Evolutionary conservation across 257 asterid species (phyloP).

Genomic region (Lantana camara): DNA sequence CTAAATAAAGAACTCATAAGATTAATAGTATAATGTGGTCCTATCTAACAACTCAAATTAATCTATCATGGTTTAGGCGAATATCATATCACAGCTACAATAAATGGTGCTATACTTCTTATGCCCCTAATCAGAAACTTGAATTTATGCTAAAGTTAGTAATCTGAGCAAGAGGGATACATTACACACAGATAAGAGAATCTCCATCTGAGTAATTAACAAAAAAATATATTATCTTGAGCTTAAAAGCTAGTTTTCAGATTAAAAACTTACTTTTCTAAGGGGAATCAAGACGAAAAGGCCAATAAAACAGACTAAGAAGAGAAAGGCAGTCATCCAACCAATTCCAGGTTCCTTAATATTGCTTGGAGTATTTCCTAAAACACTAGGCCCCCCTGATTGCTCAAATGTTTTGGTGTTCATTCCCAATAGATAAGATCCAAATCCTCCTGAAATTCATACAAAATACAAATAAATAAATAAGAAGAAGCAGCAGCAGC

Average conservation of each 20-base stretch:
- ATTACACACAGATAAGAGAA: neutral
- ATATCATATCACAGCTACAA: neutral
- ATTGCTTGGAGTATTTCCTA: slow-evolving; percentile 67
- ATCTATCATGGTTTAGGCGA: neutral
- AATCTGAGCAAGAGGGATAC: neutral
- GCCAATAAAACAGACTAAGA: slow-evolving; percentile 77
- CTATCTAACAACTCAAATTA: slow-evolving; percentile 2
- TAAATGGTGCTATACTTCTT: neutral
- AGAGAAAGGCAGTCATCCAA: slow-evolving; percentile 79
- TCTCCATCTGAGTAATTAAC: neutral
- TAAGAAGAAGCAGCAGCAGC: too few relatives aligned
- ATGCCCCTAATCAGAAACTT: neutral
- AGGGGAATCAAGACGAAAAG: slow-evolving; percentile 87
- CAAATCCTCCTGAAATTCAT: slow-evolving; percentile 70
- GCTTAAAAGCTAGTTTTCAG: neutral
- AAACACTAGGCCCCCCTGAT: slow-evolving; percentile 54
- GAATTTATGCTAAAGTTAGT: slow-evolving; percentile 16
- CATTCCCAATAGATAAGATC: slow-evolving; percentile 78
- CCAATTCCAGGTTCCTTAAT: slow-evolving; percentile 76
- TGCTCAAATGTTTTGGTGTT: slow-evolving; percentile 70
- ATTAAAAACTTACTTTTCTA: slow-evolving; percentile 52
- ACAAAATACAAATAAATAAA: neutral
- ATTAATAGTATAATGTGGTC: slow-evolving; percentile 28
- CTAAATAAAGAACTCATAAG: neutral
- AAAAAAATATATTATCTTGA: neutral